These are phyloP conservation scores for Brassica incana DNA, from an alignment of 345 rosid genomes.

Conservation along the genomic window DNA sequence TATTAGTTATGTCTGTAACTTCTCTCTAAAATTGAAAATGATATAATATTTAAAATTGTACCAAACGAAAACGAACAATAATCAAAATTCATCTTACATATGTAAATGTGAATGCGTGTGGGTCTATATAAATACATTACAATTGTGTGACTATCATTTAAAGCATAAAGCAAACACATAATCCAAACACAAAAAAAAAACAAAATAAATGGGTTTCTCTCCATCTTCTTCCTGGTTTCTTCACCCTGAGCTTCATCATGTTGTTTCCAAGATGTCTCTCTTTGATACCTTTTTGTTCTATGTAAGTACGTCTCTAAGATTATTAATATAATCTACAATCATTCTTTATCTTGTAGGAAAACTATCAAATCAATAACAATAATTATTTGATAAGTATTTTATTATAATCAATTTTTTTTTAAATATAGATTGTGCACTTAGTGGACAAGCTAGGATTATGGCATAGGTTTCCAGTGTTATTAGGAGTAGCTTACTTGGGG, in stretches of 20 bases:
- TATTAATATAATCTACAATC: background rate
- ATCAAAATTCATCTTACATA: background rate
- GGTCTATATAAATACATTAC: slow-evolving; percentile 39
- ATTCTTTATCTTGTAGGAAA: background rate
- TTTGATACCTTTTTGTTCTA: slow-evolving; percentile 58
- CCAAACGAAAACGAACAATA: background rate
- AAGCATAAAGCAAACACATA: slow-evolving; percentile 35
- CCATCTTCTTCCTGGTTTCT: slow-evolving; percentile 44
- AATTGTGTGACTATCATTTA: slow-evolving; percentile 40
- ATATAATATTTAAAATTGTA: no score
- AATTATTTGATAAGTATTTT: background rate
- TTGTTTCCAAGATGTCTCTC: slow-evolving; percentile 58
- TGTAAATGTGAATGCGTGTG: slow-evolving; percentile 37
- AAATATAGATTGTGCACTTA: slow-evolving; percentile 51
- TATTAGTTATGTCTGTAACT: no score
- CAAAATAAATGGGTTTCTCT: slow-evolving; percentile 44
- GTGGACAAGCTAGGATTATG: slow-evolving; percentile 66
- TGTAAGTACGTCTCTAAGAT: slow-evolving; percentile 39
- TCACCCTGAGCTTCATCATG: slow-evolving; percentile 56
- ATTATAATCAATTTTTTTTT: background rate
- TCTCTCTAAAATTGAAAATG: no score
- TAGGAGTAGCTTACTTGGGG: slow-evolving; percentile 63
- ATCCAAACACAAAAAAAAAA: slow-evolving; percentile 11
- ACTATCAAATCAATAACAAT: background rate
- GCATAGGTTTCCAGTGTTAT: slow-evolving; percentile 63